Percentiles rank a stretch among this genome's conserved stretches.
Evolutionary conservation across 148 eudicot species (phyloP).

Genomic region (Oxyria digyna): DNA sequence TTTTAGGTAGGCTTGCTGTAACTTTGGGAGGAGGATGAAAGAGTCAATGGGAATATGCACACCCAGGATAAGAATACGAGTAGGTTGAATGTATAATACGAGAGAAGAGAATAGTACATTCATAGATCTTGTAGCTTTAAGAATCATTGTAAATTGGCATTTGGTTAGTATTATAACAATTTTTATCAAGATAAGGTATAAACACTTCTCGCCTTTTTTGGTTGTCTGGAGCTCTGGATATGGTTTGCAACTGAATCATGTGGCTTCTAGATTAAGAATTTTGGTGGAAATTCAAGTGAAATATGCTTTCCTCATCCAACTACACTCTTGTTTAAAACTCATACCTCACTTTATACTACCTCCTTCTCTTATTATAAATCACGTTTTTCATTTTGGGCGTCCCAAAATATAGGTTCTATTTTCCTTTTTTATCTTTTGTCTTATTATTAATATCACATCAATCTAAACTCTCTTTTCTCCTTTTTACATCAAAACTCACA

Average conservation of each 20-base stretch:
- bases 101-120: neutral
- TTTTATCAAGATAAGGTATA: neutral
- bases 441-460: too few relatives aligned
- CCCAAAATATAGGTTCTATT: too few relatives aligned
- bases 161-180: neutral
- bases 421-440: too few relatives aligned
- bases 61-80: neutral
- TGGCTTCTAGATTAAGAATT: neutral
- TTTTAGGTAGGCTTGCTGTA: slow-evolving; percentile 1
- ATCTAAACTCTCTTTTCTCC: too few relatives aligned
- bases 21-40: neutral
- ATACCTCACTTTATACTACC: too few relatives aligned
- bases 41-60: neutral
- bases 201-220: neutral
- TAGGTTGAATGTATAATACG: neutral
- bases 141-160: neutral
- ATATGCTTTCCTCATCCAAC: too few relatives aligned
- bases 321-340: too few relatives aligned
- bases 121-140: neutral
- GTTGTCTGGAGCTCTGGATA: too few relatives aligned
- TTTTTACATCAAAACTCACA: too few relatives aligned
- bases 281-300: too few relatives aligned
- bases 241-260: neutral
- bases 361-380: too few relatives aligned
- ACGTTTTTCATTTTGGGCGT: too few relatives aligned